Evolutionary conservation across 257 asterid species (phyloP).

Genomic region (Nicotiana attenuata): DNA sequence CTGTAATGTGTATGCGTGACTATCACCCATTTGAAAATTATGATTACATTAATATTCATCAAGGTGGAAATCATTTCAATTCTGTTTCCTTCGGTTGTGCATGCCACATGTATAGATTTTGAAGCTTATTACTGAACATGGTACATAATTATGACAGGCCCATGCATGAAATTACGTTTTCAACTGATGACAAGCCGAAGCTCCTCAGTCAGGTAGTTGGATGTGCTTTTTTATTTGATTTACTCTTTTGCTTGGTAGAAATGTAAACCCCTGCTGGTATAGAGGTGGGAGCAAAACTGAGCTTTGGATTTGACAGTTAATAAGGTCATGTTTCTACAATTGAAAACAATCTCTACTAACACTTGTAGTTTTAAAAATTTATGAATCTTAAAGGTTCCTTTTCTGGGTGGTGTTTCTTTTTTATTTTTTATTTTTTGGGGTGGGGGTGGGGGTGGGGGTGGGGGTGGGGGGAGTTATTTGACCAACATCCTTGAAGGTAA

Average conservation of each 20-base stretch:
- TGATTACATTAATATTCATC: neutral
- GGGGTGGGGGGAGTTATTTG: neutral
- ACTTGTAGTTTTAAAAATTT: neutral
- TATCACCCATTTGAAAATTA: neutral
- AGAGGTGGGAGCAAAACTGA: neutral
- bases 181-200: constrained; percentile 90
- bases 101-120: neutral
- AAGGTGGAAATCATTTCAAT: neutral
- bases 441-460: neutral
- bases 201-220: constrained; percentile 86
- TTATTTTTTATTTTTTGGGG: too few relatives aligned
- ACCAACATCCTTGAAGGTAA: neutral
- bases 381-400: neutral
- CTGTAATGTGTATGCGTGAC: neutral
- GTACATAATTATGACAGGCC: constrained; percentile 52
- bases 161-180: constrained; percentile 97
- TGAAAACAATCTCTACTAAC: neutral
- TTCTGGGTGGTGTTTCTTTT: neutral
- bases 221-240: constrained; percentile 9
- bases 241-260: neutral
- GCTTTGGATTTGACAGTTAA: neutral
- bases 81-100: neutral
- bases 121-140: constrained; percentile 5
- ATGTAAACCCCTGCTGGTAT: neutral
- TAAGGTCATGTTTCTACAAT: neutral